These are phyloP conservation scores for Trypanosoma mega DNA, from an alignment of 208 protist genomes.

Conservation along the genomic window DNA sequence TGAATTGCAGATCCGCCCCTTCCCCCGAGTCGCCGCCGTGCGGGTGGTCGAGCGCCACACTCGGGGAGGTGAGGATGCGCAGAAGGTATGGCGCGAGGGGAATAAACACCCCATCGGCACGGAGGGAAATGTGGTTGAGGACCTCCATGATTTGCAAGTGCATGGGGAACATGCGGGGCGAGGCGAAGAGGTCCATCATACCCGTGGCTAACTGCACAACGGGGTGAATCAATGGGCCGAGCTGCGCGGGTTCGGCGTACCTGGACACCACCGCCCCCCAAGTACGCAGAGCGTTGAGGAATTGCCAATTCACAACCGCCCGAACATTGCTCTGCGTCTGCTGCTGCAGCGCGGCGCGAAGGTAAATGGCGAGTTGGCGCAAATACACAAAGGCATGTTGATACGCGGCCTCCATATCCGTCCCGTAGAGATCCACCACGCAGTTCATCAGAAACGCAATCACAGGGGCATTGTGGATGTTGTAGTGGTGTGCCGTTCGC, in stretches of 20 bases:
- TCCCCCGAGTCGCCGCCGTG: constrained; percentile 37
- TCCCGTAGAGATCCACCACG: constrained; percentile 94
- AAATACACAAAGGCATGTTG: constrained; percentile 97
- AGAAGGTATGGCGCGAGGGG: constrained; percentile 92
- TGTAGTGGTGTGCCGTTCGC: constrained; percentile 81
- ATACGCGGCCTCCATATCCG: constrained; percentile 92
- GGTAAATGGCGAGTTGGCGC: constrained; percentile 96
- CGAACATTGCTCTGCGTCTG: constrained; percentile 88
- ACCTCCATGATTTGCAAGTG: constrained; percentile 93
- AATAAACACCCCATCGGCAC: constrained; percentile 89
- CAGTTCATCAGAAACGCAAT: constrained; percentile 94
- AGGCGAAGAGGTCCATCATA: constrained; percentile 90
- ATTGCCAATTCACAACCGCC: constrained; percentile 98
- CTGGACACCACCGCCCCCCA: constrained; percentile 93
- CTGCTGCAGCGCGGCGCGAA: constrained; percentile 92
- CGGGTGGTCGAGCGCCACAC: constrained; percentile 53
- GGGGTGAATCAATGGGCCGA: constrained; percentile 92
- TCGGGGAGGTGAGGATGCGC: constrained; percentile 89
- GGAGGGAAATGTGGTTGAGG: constrained; percentile 88
- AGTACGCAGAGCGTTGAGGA: constrained; percentile 91
- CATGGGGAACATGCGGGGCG: constrained; percentile 94
- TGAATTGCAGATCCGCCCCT: constrained; percentile 79
- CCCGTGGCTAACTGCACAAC: constrained; percentile 91
- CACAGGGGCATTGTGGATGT: constrained; percentile 63
- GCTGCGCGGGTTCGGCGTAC: constrained; percentile 77